Percentiles rank a stretch among this genome's conserved stretches.
These are phyloP conservation scores for Verticillium tricorpus DNA, from an alignment of 2,329 filamentous ascomycete genomes.

Conservation along the genomic window DNA sequence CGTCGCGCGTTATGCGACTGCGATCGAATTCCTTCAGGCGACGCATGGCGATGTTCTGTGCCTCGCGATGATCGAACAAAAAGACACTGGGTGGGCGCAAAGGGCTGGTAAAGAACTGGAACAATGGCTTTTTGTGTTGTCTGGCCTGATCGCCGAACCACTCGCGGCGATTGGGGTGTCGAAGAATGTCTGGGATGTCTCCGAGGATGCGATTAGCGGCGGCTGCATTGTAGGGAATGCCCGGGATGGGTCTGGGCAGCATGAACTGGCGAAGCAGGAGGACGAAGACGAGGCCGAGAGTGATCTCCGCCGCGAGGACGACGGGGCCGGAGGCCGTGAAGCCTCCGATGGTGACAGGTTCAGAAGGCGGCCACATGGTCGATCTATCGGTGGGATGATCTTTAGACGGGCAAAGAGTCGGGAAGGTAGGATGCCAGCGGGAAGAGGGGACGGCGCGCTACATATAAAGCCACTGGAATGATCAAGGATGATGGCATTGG, in stretches of 20 bases:
- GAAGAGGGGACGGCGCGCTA: no score
- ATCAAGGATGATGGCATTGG: no score
- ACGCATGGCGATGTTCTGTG: slow-evolving; percentile 26
- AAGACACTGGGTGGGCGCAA: slow-evolving; percentile 25
- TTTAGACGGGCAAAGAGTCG: no score
- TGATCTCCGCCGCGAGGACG: neutral
- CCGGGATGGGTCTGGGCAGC: slow-evolving; percentile 22
- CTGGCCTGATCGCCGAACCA: slow-evolving; percentile 22
- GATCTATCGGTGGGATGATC: neutral
- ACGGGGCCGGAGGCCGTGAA: neutral
- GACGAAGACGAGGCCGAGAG: neutral
- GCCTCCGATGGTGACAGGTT: neutral
- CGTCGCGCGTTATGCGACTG: slow-evolving; percentile 13
- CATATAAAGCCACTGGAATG: no score
- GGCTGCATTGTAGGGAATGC: slow-evolving; percentile 21
- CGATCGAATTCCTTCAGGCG: slow-evolving; percentile 28
- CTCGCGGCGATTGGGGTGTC: slow-evolving; percentile 11
- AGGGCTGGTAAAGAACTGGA: slow-evolving; percentile 28
- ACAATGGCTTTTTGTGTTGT: slow-evolving; percentile 20
- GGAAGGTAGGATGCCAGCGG: no score
- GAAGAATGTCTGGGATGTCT: slow-evolving; percentile 12
- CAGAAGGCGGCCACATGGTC: neutral
- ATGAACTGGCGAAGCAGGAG: neutral
- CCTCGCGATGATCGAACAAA: slow-evolving; percentile 25
- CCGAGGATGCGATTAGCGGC: slow-evolving; percentile 16